Percentiles rank a stretch among this genome's conserved stretches.
These are phyloP conservation scores for Canavalia gladiata DNA, from an alignment of 306 rosid species.

Conservation along the genomic window DNA sequence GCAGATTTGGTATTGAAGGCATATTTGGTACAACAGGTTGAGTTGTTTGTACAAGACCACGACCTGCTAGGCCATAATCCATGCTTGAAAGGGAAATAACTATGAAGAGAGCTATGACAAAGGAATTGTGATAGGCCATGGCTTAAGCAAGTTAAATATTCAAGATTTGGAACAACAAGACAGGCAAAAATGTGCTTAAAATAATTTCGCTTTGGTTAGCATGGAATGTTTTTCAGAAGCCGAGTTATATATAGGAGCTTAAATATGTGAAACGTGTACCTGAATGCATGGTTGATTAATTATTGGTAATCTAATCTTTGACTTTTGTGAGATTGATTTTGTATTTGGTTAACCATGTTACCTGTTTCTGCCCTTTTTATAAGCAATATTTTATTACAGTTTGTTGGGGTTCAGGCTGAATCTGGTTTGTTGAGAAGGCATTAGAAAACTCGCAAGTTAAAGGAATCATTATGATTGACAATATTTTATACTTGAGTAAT, in stretches of 20 bases:
- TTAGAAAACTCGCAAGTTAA: not conserved
- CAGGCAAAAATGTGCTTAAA: constrained; percentile 1
- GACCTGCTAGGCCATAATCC: not conserved
- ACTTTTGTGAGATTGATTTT: not conserved
- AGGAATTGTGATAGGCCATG: constrained; percentile 34
- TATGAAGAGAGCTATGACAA: constrained; percentile 22
- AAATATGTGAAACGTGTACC: not conserved
- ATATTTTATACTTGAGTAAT: not conserved
- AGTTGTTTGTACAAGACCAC: not conserved
- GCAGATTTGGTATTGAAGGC: not conserved
- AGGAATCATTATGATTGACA: not conserved
- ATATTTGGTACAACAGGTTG: not conserved
- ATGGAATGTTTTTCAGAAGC: not conserved
- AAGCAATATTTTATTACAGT: not conserved
- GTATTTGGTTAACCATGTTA: too few relatives aligned
- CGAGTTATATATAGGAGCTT: not conserved
- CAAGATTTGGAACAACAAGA: not conserved
- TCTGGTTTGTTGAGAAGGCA: not conserved
- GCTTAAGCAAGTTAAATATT: not conserved
- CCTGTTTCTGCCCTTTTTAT: too few relatives aligned
- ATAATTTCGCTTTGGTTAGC: not conserved
- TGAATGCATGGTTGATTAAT: not conserved
- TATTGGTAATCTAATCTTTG: constrained; percentile 28
- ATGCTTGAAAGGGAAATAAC: constrained; percentile 38
- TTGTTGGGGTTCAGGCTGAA: not conserved